Percentiles rank a stretch among this genome's conserved stretches.
Conservation (phyloP, 1,284 basidiomycete species). For the Boletus smithii region DNA sequence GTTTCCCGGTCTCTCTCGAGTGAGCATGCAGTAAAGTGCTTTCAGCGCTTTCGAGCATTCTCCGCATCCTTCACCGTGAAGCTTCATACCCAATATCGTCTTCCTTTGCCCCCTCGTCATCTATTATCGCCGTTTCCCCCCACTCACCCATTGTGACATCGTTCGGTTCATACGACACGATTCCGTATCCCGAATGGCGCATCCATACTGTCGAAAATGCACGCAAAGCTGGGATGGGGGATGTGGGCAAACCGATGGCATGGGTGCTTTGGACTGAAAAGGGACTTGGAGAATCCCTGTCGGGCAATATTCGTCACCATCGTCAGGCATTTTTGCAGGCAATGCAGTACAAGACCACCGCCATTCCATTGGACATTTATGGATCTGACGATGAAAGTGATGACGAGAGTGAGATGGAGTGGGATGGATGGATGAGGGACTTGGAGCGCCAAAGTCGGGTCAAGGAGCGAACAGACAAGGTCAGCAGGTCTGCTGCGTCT, state of each 20-base stretch:
- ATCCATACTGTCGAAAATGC: slow-evolving; percentile 46
- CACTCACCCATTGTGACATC: slow-evolving; percentile 3
- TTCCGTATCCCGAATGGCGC: slow-evolving; percentile 66
- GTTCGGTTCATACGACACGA: slow-evolving; percentile 32
- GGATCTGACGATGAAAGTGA: slow-evolving; percentile 36
- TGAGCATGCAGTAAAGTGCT: background rate
- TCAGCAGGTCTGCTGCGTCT: background rate
- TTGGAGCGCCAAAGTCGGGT: slow-evolving; percentile 41
- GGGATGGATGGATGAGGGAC: slow-evolving; percentile 57
- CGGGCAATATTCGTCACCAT: slow-evolving; percentile 24
- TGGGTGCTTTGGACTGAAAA: slow-evolving; percentile 41
- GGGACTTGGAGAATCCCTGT: slow-evolving; percentile 16
- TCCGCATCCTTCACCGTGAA: slow-evolving; percentile 60
- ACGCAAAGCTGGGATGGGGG: slow-evolving; percentile 52
- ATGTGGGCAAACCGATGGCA: slow-evolving; percentile 50
- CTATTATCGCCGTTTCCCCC: slow-evolving; percentile 25
- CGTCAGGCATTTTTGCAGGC: slow-evolving; percentile 20
- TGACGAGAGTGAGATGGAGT: slow-evolving; percentile 53
- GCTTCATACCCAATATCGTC: slow-evolving; percentile 42
- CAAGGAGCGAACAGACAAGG: slow-evolving; percentile 11
- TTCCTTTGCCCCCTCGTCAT: slow-evolving; percentile 42
- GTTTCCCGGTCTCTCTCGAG: background rate
- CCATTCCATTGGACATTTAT: slow-evolving; percentile 6
- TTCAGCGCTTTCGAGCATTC: slow-evolving; percentile 51
- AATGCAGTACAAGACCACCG: slow-evolving; percentile 17